phyloP scores from a whole-genome alignment of 2,329 filamentous ascomycete species.

The Cladophialophora psammophila region DNA sequence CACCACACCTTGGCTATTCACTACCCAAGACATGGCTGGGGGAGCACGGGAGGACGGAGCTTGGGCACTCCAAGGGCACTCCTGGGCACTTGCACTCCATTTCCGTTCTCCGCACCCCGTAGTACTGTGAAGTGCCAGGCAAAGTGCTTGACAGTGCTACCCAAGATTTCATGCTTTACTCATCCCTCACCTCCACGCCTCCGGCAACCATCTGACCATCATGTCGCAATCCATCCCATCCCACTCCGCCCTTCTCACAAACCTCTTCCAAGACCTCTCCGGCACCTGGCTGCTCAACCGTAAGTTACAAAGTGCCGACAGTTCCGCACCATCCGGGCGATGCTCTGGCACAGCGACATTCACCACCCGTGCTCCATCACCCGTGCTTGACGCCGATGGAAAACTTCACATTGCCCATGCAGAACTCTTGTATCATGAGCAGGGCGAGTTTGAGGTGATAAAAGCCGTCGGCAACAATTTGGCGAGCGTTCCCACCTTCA shows the following conservation, averaged over 20 bases:
- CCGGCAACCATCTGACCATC: not conserved
- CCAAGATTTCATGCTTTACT: not conserved
- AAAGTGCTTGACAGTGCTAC: not conserved
- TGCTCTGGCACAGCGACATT: conserved; percentile 52
- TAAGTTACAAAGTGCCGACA: conserved; percentile 51
- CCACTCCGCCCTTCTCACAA: conserved; percentile 13
- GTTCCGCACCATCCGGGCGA: conserved; percentile 51
- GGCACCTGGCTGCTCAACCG: conserved; percentile 49
- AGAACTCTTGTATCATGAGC: conserved; percentile 52
- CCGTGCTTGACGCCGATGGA: conserved; percentile 36
- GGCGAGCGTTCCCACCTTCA: conserved; percentile 39
- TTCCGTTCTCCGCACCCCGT: not conserved
- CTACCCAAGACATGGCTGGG: not conserved
- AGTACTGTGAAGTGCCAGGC: not conserved
- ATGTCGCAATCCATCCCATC: conserved; percentile 17
- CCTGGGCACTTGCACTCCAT: not conserved
- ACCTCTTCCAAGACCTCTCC: conserved; percentile 35
- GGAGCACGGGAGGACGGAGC: not conserved
- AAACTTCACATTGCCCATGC: conserved; percentile 40
- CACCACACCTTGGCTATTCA: not conserved
- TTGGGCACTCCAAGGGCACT: not conserved
- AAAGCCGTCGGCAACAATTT: conserved; percentile 43
- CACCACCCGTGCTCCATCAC: conserved; percentile 39
- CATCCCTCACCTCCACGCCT: not conserved
- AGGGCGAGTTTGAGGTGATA: conserved; percentile 50